phyloP scores from a whole-genome alignment of 257 asterid genomes.

The Capsicum pubescens region DNA sequence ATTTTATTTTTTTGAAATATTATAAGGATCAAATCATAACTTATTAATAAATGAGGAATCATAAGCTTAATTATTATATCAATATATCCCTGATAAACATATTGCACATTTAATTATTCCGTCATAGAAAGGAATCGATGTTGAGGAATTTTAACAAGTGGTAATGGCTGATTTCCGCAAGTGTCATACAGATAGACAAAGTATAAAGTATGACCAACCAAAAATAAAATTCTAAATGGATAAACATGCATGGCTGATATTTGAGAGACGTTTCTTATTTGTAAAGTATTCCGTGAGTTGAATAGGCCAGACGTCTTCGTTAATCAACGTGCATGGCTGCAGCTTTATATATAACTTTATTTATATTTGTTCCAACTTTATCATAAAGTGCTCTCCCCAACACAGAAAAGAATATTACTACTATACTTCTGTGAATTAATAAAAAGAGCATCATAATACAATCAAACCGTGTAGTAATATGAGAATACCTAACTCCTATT shows the following conservation, averaged over 20 bases:
- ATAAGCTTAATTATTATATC: not conserved
- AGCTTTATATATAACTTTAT: not conserved
- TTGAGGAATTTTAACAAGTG: not conserved
- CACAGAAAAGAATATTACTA: not conserved
- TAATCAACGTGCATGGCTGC: not conserved
- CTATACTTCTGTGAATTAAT: not conserved
- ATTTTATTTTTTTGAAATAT: not conserved
- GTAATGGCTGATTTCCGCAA: not conserved
- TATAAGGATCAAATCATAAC: not conserved
- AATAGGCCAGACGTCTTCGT: not conserved
- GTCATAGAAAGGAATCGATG: not conserved
- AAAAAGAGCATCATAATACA: not conserved
- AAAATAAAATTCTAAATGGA: not conserved
- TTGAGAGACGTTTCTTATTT: not conserved
- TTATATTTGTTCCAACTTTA: not conserved
- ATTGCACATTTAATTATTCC: not conserved
- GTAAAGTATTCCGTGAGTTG: not conserved
- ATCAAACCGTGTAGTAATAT: not conserved
- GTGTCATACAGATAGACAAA: not conserved
- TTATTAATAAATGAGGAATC: too few relatives aligned
- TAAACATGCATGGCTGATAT: not conserved
- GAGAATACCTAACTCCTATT: not conserved
- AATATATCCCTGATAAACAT: not conserved
- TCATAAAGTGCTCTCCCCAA: not conserved
- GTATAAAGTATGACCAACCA: not conserved